phyloP scores from a whole-genome alignment of 371 early-diverging fungal genomes.

The Mortierella sp. region DNA sequence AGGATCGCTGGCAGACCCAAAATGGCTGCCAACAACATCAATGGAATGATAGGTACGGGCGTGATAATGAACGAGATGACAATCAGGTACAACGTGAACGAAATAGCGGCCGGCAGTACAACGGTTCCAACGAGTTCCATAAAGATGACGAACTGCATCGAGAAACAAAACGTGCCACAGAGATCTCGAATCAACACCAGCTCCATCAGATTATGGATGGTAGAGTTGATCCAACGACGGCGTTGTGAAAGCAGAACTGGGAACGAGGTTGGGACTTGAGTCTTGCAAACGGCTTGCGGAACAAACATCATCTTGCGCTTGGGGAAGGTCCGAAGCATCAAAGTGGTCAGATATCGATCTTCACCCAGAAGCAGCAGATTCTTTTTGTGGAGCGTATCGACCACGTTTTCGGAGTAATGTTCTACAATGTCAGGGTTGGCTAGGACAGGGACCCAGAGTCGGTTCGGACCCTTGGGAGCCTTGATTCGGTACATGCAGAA shows the following conservation, averaged over 20 bases:
- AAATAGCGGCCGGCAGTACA: slow-evolving; percentile 94
- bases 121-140: slow-evolving; percentile 97
- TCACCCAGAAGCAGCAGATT: slow-evolving; percentile 98
- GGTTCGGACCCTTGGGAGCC: slow-evolving; percentile 67
- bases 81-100: slow-evolving; percentile 62
- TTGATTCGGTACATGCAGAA: slow-evolving; percentile 95
- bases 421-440: slow-evolving; percentile 92
- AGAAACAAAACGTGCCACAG: slow-evolving; percentile 97
- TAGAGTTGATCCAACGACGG: slow-evolving; percentile 99
- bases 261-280: slow-evolving; percentile 94
- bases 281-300: slow-evolving; percentile 93
- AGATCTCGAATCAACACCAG: slow-evolving; percentile 90
- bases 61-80: slow-evolving; percentile 61
- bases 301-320: slow-evolving; percentile 95
- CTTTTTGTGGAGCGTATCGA: slow-evolving; percentile 98
- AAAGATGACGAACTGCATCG: slow-evolving; percentile 98
- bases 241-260: slow-evolving; percentile 93
- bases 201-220: slow-evolving; percentile 96
- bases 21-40: slow-evolving; percentile 79
- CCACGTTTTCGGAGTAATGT: slow-evolving; percentile 92
- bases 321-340: slow-evolving; percentile 97
- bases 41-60: slow-evolving; percentile 72
- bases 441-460: slow-evolving; percentile 86
- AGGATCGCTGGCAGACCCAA: slow-evolving; percentile 92
- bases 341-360: slow-evolving; percentile 98